Evolutionary conservation across 345 rosid species (phyloP), one percentile per base, ranked within the genome.

Genomic region (Cardamine chenopodiifolia): DNA sequence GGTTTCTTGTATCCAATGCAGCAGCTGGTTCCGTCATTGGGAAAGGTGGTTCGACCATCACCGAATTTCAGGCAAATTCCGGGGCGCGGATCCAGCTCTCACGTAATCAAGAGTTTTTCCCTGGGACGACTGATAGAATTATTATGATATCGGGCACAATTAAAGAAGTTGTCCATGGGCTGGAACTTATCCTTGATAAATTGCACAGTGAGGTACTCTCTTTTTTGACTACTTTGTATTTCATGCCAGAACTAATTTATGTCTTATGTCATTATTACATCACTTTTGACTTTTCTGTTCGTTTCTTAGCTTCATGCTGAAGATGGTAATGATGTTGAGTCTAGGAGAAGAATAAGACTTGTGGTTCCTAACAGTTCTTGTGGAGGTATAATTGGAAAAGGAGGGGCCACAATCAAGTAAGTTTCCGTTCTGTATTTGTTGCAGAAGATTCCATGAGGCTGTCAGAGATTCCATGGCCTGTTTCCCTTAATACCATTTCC

Each of bases 21-120:
- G 91, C 97, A 7, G 99, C 99, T 63, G 99, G 99, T 76, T 93
- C 99, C 22, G 92, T 96, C 69, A 96, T 96, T 75, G 98, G 99
- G 76, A 96, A 92, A 84, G 97, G 97, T 68, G 99, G 99, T 69
- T 90, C 96, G 11, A 96, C 97, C 26, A 96, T 96, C 74, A 90
- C 91, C 56, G 99, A 96, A 29, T 92, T 96, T 64, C 99, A 96
- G 84, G 84, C 93, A 7, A 90, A 90, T 73, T 96, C 99, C 0
- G 95, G 98, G 48, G 97, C 99, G 6, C 83, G 97, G 73, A 92
- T 96, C 79, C 98, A 96, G 85, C 82, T 96, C 71, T 96, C 99
- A 6, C 96, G 98, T 60, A 92, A 85, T 77, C 89, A 87, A 72
- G 99, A 92, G 72, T 88, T 89, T 79, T 96, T 96, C 68, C 99